These are phyloP conservation scores for Bryum argenteum DNA, from an alignment of 225 moss, liverwort and hornwort species.

Conservation along the genomic window DNA sequence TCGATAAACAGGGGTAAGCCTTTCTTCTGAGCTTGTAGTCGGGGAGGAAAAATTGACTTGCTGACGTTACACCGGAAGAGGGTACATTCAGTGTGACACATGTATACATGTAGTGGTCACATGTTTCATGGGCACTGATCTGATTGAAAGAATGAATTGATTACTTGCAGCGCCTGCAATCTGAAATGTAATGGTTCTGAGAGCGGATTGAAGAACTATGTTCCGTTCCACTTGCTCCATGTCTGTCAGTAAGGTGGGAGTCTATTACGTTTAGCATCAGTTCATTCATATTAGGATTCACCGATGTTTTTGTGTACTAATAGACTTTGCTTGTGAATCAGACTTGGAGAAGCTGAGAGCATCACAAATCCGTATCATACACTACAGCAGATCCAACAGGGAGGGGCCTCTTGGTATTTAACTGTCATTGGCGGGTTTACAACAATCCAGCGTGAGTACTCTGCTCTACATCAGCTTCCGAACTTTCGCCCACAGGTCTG, in stretches of 20 bases:
- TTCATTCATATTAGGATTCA: slow-evolving; percentile 23
- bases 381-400: slow-evolving; percentile 58
- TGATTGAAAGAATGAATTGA: slow-evolving; percentile 40
- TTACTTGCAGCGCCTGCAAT: slow-evolving; percentile 35
- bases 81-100: neutral
- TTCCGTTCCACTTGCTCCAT: slow-evolving; percentile 34
- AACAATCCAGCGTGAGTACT: slow-evolving; percentile 95
- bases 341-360: slow-evolving; percentile 52
- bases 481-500: slow-evolving; percentile 91
- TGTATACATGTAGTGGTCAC: slow-evolving; percentile 26
- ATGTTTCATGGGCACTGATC: slow-evolving; percentile 23
- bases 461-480: slow-evolving; percentile 88
- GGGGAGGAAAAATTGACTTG: slow-evolving; percentile 14
- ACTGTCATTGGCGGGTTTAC: slow-evolving; percentile 92
- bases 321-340: slow-evolving; percentile 31
- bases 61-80: slow-evolving; percentile 7
- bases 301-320: slow-evolving; percentile 17
- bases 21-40: slow-evolving; percentile 18
- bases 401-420: slow-evolving; percentile 72
- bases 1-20: slow-evolving; percentile 63
- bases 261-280: slow-evolving; percentile 29
- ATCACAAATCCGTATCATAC: slow-evolving; percentile 56
- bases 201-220: slow-evolving; percentile 37
- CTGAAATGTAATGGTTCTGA: slow-evolving; percentile 38
- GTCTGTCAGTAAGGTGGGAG: slow-evolving; percentile 45